Evolutionary conservation across 1,284 basidiomycete genomes (phyloP).

Genomic region (Mycosarcoma maydis): DNA sequence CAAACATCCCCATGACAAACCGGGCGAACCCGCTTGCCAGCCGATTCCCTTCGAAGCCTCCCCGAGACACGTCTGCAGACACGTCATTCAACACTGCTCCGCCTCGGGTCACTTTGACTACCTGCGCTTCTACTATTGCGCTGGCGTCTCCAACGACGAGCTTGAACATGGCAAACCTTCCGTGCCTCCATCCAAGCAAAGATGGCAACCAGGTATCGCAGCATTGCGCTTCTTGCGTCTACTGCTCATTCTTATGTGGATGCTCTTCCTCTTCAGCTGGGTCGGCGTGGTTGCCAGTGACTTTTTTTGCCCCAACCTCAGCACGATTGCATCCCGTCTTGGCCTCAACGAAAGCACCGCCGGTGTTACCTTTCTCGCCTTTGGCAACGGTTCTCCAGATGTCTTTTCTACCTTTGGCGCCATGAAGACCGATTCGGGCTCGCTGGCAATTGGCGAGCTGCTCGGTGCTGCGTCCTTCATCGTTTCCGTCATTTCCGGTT

Average conservation of each 20-base stretch:
- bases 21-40: slow-evolving; percentile 21
- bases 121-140: slow-evolving; percentile 62
- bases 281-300: slow-evolving; percentile 64
- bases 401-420: slow-evolving; percentile 91
- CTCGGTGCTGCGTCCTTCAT: slow-evolving; percentile 96
- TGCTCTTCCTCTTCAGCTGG: slow-evolving; percentile 63
- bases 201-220: slow-evolving; percentile 26
- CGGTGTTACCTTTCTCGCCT: slow-evolving; percentile 65
- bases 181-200: slow-evolving; percentile 13
- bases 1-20: slow-evolving; percentile 10
- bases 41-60: slow-evolving; percentile 34
- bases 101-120: slow-evolving; percentile 55
- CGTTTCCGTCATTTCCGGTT: slow-evolving; percentile 89
- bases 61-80: slow-evolving; percentile 46
- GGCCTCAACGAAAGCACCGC: slow-evolving; percentile 64
- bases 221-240: slow-evolving; percentile 36
- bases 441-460: slow-evolving; percentile 91
- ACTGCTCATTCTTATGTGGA: slow-evolving; percentile 44
- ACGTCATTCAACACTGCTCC: slow-evolving; percentile 49
- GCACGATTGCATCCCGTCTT: slow-evolving; percentile 56
- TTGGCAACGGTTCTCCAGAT: slow-evolving; percentile 69
- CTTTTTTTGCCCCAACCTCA: slow-evolving; percentile 65
- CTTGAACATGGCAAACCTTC: slow-evolving; percentile 21
- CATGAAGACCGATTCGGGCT: slow-evolving; percentile 84
- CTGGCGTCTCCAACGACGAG: slow-evolving; percentile 18